Evolutionary conservation across 2,329 filamentous ascomycete species (phyloP), one percentile per base, ranked within the genome.

Genomic region (Apiospora aurea): DNA sequence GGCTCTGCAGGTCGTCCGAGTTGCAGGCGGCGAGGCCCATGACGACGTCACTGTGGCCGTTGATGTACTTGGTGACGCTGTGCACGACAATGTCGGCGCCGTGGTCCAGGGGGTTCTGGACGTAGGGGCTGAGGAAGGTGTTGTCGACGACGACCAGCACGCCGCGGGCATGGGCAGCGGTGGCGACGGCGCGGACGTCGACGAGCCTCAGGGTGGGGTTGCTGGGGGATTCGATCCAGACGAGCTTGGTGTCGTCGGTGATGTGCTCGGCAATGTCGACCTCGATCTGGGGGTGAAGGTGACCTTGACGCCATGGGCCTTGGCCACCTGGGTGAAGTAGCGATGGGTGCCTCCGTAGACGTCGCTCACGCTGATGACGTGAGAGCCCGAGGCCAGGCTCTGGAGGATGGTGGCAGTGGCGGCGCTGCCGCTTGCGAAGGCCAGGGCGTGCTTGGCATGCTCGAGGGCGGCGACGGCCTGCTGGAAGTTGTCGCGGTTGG

Each of bases 71-170:
- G 64, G 96, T 99, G 71, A 99, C 96, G 71, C 92, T 95, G 88
- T 98, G 96, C 61, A 98, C 93, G 76, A 98, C 96, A 75, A 98
- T 95, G 83, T 99, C 96, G 77, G 96, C 96, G 77, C 96, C 96
- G 81, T 96, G 94, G 80, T 97, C 92, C 71, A 99, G 90, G 4
- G 96, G 96, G 84, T 97, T 98, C 85, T 99, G 96, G 67, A 99
- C 89, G 82, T 98, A 99, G 44, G 96, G 96, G 74, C 93, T 96
- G 80, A 98, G 87, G 87, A 99, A 99, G 26, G 96, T 99, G 87
- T 99, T 99, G 87, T 99, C 96, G 57, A 99, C 96, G n/a, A 99
- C 96, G 61, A 99, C 96, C 80, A 94, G 87, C 79, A 98, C 94
- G 74, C 95, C 96, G 79, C 94, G 93, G 78, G 92, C 87, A 83